These are phyloP conservation scores for Mycosphaerelloides madeirae DNA, from an alignment of 2,329 filamentous ascomycete genomes.

Conservation along the genomic window DNA sequence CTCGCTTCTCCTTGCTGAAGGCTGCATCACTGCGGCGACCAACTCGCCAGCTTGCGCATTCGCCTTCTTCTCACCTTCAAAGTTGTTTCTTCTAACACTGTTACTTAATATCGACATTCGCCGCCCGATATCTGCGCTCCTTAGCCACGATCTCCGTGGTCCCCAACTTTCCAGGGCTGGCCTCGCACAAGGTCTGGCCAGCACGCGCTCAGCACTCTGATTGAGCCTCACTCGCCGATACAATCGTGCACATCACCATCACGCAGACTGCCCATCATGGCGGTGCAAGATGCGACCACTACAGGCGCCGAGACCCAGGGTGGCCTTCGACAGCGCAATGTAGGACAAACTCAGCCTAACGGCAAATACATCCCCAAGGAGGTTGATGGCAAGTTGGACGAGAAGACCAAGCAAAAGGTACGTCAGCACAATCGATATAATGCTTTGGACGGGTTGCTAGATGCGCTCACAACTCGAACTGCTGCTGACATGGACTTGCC, in stretches of 20 bases:
- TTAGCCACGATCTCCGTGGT: too few species aligned
- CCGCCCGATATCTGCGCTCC: too few species aligned
- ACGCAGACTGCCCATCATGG: constrained; percentile 23
- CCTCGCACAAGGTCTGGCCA: neutral
- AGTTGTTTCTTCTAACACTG: too few species aligned
- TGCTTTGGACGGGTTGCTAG: too few species aligned
- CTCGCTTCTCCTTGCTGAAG: too few species aligned
- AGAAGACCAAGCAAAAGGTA: constrained; percentile 49
- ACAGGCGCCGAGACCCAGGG: constrained; percentile 42
- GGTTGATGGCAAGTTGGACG: constrained; percentile 28
- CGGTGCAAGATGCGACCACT: constrained; percentile 21
- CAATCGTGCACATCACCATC: neutral
- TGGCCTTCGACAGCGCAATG: constrained; percentile 45
- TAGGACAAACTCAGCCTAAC: constrained; percentile 27
- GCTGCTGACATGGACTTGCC: constrained; percentile 6
- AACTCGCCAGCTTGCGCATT: too few species aligned
- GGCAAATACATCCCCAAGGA: constrained; percentile 31
- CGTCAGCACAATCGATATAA: constrained; percentile 2
- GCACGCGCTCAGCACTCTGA: neutral
- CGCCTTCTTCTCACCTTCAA: too few species aligned
- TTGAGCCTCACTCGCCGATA: constrained; percentile 4
- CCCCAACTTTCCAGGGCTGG: too few species aligned
- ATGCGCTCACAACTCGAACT: too few species aligned
- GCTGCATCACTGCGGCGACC: too few species aligned
- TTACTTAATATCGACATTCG: too few species aligned